A percentile compares a stretch with the other conserved stretches of the same genome.
Evolutionary conservation across 2,329 filamentous ascomycete genomes (phyloP).

Genomic region (Aspergillus eucalypticola): DNA sequence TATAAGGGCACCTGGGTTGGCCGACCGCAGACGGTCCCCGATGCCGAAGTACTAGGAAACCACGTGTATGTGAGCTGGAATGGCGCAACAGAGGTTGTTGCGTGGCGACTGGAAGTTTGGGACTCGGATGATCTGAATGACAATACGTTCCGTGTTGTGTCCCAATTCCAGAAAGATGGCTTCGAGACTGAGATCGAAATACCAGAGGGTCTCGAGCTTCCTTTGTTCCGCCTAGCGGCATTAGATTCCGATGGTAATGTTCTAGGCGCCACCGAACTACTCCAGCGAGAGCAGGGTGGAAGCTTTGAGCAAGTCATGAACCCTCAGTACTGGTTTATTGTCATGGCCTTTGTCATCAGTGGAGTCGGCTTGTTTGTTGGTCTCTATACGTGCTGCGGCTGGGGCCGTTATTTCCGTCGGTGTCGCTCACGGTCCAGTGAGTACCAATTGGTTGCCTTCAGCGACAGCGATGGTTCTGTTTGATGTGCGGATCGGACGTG

Average conservation of each 20-base stretch:
- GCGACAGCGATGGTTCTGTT: constrained; percentile 10
- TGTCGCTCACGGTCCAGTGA: constrained; percentile 11
- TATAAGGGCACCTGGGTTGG: constrained; percentile 58
- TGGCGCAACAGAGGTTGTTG: constrained; percentile 45
- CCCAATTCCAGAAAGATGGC: constrained; percentile 26
- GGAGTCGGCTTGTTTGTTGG: constrained; percentile 16
- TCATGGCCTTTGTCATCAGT: constrained; percentile 14
- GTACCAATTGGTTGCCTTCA: constrained; percentile 20
- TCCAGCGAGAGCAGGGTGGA: constrained; percentile 12
- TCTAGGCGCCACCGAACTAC: constrained; percentile 18
- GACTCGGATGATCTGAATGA: constrained; percentile 12
- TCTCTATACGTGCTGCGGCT: constrained; percentile 14
- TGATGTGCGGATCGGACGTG: neutral
- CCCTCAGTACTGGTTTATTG: constrained; percentile 17
- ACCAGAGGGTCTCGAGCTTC: constrained; percentile 12
- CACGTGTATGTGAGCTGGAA: constrained; percentile 49
- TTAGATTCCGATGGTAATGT: constrained; percentile 20
- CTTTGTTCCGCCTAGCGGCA: constrained; percentile 24
- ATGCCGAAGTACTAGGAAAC: constrained; percentile 27
- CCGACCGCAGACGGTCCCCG: constrained; percentile 42
- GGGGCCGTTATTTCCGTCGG: constrained; percentile 3
- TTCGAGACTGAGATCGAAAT: constrained; percentile 35
- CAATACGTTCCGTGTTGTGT: constrained; percentile 19
- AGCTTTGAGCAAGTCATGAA: constrained; percentile 8
- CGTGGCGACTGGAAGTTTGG: constrained; percentile 32